Conservation (phyloP, 176 grass and related monocot genomes). For the Bonia amplexicaulis region DNA sequence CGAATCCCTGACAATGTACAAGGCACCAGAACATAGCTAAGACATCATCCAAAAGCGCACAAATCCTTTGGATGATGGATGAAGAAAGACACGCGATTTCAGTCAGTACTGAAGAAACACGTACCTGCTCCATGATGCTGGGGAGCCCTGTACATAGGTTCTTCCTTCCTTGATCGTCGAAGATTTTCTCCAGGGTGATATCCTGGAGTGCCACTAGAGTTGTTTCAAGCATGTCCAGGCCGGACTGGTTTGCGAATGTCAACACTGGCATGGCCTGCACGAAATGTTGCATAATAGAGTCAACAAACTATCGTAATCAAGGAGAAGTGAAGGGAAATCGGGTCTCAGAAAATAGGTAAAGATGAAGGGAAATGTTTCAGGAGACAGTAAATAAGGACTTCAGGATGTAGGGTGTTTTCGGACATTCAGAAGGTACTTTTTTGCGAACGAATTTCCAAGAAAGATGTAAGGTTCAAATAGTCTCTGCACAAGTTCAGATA, state of each 20-base stretch:
- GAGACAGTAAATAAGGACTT: not conserved
- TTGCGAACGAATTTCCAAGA: not conserved
- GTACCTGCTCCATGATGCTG: constrained; percentile 56
- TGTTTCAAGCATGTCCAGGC: constrained; percentile 94
- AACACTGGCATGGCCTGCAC: constrained; percentile 64
- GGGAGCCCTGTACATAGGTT: constrained; percentile 65
- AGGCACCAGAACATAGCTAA: not conserved
- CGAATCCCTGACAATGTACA: constrained; percentile 37
- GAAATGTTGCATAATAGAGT: not conserved
- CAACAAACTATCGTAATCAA: not conserved
- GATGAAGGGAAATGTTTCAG: not conserved
- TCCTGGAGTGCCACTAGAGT: constrained; percentile 70
- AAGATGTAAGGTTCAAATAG: not conserved
- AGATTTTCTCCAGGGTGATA: constrained; percentile 55
- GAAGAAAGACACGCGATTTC: not conserved
- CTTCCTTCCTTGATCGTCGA: constrained; percentile 68
- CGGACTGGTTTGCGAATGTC: constrained; percentile 81
- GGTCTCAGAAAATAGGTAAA: no score
- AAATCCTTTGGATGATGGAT: not conserved
- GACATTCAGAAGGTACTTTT: not conserved
- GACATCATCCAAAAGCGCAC: not conserved
- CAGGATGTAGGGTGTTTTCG: not conserved
- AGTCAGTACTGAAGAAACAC: not conserved
- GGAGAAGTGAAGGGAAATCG: not conserved
- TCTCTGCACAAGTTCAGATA: not conserved